phyloP scores from a whole-genome alignment of 192 early-diverging fungal genomes.

The Podila minutissima region DNA sequence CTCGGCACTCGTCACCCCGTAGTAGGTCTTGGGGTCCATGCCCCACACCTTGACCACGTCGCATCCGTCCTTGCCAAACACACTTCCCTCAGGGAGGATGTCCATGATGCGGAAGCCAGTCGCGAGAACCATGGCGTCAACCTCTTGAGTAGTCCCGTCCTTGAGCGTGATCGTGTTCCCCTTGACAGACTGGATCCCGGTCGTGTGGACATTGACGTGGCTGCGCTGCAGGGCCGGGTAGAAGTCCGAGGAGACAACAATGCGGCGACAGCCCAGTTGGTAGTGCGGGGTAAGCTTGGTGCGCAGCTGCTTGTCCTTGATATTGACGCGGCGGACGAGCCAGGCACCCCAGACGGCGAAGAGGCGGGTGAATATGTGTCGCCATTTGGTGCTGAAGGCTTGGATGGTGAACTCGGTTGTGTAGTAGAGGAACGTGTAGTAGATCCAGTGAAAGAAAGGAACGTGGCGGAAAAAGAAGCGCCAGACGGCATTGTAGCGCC shows the following conservation, averaged over 20 bases:
- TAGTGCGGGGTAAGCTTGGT: slow-evolving; percentile 58
- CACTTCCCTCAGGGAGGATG: slow-evolving; percentile 23
- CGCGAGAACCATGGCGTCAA: slow-evolving; percentile 59
- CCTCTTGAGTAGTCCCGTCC: slow-evolving; percentile 49
- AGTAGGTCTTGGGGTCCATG: slow-evolving; percentile 51
- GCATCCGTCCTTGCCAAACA: slow-evolving; percentile 45
- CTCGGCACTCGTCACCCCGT: slow-evolving; percentile 53
- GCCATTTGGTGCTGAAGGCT: slow-evolving; percentile 33
- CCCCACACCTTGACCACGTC: slow-evolving; percentile 48
- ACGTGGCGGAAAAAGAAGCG: slow-evolving; percentile 52
- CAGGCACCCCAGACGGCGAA: slow-evolving; percentile 13
- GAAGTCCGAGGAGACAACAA: slow-evolving; percentile 45
- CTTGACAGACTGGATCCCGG: slow-evolving; percentile 30
- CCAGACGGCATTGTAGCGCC: slow-evolving; percentile 33
- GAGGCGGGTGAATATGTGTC: slow-evolving; percentile 14
- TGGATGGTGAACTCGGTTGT: slow-evolving; percentile 31
- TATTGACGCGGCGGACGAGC: slow-evolving; percentile 19
- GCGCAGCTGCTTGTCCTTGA: slow-evolving; percentile 31
- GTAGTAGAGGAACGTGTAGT: slow-evolving; percentile 34
- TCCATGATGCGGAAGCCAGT: slow-evolving; percentile 61
- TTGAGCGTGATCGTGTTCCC: slow-evolving; percentile 34
- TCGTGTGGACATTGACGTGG: slow-evolving; percentile 33
- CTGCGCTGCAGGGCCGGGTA: slow-evolving; percentile 46
- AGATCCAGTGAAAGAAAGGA: slow-evolving; percentile 50
- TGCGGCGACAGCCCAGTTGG: slow-evolving; percentile 53